Evolutionary conservation across 129 eudicot species (phyloP).

Genomic region (Rutidosis leptorrhynchoides): DNA sequence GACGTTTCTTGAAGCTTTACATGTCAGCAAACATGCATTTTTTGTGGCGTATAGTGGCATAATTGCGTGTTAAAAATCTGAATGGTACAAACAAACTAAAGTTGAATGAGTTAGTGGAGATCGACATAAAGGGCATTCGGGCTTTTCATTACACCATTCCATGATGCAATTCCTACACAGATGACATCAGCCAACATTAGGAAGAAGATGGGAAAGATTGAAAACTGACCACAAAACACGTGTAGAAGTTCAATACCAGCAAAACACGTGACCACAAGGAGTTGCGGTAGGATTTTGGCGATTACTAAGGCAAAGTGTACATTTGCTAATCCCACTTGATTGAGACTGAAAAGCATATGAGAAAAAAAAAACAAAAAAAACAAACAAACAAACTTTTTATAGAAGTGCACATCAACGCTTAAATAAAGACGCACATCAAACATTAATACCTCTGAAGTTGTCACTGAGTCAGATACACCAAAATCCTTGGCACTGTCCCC

Average conservation of each 20-base stretch:
- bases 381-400: neutral
- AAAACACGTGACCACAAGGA: conserved; percentile 97
- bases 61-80: too few species aligned
- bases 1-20: neutral
- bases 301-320: conserved; percentile 94
- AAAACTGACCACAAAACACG: neutral
- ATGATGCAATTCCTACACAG: conserved; percentile 81
- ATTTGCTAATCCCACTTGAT: conserved; percentile 66
- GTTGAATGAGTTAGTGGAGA: conserved; percentile 67
- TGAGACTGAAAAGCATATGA: conserved; percentile 38
- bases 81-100: too few species aligned
- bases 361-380: conserved; percentile 11
- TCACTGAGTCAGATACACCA: conserved; percentile 43
- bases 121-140: conserved; percentile 89
- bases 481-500: conserved; percentile 54
- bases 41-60: neutral
- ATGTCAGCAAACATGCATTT: neutral
- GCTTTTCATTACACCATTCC: conserved; percentile 99
- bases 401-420: conserved; percentile 3
- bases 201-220: neutral
- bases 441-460: conserved; percentile 67
- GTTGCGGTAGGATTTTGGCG: conserved; percentile 96
- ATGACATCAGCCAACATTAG: conserved; percentile 10
- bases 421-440: neutral
- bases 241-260: conserved; percentile 59